phyloP scores from a whole-genome alignment of 768 basidiomycete species.

The Trametes sanguinea region DNA sequence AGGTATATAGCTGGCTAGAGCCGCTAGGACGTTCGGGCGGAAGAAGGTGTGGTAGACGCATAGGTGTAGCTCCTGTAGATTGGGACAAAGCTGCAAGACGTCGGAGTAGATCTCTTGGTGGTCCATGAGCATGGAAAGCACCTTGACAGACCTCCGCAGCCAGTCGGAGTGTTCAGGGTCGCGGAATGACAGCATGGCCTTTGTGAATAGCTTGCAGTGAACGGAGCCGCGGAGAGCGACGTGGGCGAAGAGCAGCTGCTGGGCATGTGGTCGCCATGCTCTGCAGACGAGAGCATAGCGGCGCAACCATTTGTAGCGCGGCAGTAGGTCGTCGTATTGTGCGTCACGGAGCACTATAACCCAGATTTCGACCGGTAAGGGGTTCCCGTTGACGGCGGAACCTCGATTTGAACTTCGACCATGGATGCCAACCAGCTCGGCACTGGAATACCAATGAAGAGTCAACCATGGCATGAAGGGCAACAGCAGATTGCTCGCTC shows the following conservation, averaged over 20 bases:
- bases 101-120: slow-evolving; percentile 13
- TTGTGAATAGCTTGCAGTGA: slow-evolving; percentile 1
- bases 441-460: neutral
- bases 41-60: slow-evolving; percentile 5
- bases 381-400: neutral
- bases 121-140: slow-evolving; percentile 11
- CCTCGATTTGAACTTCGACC: neutral
- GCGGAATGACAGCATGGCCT: neutral
- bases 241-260: slow-evolving; percentile 11
- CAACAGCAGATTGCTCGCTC: neutral
- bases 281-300: slow-evolving; percentile 7
- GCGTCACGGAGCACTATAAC: slow-evolving; percentile 5
- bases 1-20: neutral
- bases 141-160: slow-evolving; percentile 1
- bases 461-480: neutral
- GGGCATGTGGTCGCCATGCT: slow-evolving; percentile 10
- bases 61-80: slow-evolving; percentile 8
- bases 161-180: neutral
- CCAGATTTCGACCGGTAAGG: slow-evolving; percentile 6
- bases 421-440: neutral
- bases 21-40: neutral
- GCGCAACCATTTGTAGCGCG: slow-evolving; percentile 7
- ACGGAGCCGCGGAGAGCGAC: slow-evolving; percentile 4
- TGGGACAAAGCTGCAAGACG: neutral
- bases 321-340: slow-evolving; percentile 14